Evolutionary conservation across 192 early-diverging fungal species (phyloP).

Genomic region (Powellomyces hirtus): DNA sequence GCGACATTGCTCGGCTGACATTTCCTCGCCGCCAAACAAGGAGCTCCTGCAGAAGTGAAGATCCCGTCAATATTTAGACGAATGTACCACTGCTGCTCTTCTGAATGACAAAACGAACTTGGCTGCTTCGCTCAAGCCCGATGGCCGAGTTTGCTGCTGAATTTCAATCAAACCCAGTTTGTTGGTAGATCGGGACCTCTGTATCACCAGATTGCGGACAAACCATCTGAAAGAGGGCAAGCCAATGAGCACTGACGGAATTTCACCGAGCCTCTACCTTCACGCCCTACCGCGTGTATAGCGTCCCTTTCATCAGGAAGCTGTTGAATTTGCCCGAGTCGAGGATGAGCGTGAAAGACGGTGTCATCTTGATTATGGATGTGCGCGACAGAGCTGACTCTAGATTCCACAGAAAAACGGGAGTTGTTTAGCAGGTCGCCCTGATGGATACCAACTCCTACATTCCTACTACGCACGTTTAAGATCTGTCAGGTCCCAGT

Average conservation of each 20-base stretch:
- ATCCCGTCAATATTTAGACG: too few species aligned
- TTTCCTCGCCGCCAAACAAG: slow-evolving; percentile 11
- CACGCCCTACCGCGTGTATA: slow-evolving; percentile 23
- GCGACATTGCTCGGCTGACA: slow-evolving; percentile 8
- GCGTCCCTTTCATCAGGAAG: slow-evolving; percentile 29
- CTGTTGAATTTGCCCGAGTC: slow-evolving; percentile 30
- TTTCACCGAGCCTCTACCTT: neutral
- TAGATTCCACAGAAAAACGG: neutral
- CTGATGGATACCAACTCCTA: neutral
- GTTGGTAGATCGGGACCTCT: slow-evolving; percentile 19
- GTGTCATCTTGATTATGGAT: slow-evolving; percentile 9
- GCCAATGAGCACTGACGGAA: neutral
- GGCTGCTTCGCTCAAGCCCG: slow-evolving; percentile 17
- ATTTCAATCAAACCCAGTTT: slow-evolving; percentile 13
- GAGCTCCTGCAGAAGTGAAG: neutral
- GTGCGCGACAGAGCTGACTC: slow-evolving; percentile 5
- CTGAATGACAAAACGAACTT: too few species aligned
- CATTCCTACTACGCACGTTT: slow-evolving; percentile 21
- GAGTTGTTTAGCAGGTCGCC: neutral
- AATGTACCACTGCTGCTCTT: too few species aligned
- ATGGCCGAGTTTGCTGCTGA: slow-evolving; percentile 1
- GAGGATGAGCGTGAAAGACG: slow-evolving; percentile 32
- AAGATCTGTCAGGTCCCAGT: slow-evolving; percentile 28
- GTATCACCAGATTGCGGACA: slow-evolving; percentile 12
- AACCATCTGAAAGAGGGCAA: slow-evolving; percentile 12